These are phyloP conservation scores for Aristolochia contorta DNA, from an alignment of 164 flowering plant species.

Conservation along the genomic window DNA sequence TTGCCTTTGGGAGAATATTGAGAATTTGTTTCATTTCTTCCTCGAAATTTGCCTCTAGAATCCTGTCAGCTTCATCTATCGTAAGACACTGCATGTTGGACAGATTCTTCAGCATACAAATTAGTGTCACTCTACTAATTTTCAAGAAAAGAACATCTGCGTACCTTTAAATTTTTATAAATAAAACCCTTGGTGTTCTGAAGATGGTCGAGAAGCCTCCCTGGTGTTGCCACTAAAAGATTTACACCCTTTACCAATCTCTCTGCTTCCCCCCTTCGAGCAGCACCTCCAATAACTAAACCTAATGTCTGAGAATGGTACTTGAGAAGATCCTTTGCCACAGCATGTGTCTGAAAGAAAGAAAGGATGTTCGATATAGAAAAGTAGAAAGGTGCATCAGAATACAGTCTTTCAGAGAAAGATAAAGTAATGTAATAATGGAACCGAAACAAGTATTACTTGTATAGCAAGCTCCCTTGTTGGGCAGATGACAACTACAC, in stretches of 20 bases:
- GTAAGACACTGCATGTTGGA: conserved; percentile 66
- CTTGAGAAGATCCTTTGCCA: conserved; percentile 85
- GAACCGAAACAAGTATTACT: conserved; percentile 19
- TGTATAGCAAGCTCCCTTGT: conserved; percentile 97
- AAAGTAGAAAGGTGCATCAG: neutral
- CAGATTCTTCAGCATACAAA: neutral
- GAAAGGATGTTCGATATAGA: neutral
- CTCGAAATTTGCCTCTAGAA: conserved; percentile 87
- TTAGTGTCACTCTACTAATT: neutral
- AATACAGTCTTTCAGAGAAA: neutral
- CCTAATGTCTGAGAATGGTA: conserved; percentile 85
- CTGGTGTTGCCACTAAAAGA: conserved; percentile 86
- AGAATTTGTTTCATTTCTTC: conserved; percentile 93
- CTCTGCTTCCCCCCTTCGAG: conserved; percentile 79
- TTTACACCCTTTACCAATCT: conserved; percentile 83
- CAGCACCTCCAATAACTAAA: conserved; percentile 80
- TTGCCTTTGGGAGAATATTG: conserved; percentile 77
- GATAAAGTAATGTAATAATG: neutral
- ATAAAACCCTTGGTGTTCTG: conserved; percentile 82
- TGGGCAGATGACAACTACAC: conserved; percentile 88
- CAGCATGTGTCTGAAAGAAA: conserved; percentile 72
- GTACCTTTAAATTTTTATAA: conserved; percentile 72
- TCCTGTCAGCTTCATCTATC: conserved; percentile 95
- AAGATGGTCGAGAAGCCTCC: conserved; percentile 95
- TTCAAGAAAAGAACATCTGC: neutral